phyloP scores from a whole-genome alignment of 225 moss, liverwort and hornwort species.

The Polytrichum formosum region DNA sequence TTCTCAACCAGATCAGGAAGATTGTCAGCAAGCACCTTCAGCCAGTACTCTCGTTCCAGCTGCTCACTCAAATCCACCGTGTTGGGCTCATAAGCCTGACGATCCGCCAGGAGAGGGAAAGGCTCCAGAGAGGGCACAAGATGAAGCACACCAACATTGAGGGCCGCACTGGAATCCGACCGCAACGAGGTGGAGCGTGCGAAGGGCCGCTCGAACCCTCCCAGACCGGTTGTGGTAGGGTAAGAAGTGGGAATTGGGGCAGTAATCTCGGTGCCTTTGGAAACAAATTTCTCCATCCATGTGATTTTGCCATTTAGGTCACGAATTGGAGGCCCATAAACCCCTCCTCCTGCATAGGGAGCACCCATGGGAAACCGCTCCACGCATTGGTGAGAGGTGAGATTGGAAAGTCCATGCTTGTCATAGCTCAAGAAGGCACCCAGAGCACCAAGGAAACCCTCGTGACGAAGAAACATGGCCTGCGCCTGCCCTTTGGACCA shows the following conservation, averaged over 20 bases:
- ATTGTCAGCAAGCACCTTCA: slow-evolving; percentile 64
- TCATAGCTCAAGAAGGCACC: slow-evolving; percentile 96
- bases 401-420: slow-evolving; percentile 75
- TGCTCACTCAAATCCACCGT: slow-evolving; percentile 80
- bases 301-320: slow-evolving; percentile 97
- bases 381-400: slow-evolving; percentile 85
- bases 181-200: slow-evolving; percentile 58
- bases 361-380: slow-evolving; percentile 99
- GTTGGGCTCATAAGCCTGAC: slow-evolving; percentile 77
- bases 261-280: slow-evolving; percentile 74
- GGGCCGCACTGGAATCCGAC: slow-evolving; percentile 83
- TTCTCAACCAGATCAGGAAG: slow-evolving; percentile 95
- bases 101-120: slow-evolving; percentile 84
- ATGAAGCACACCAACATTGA: slow-evolving; percentile 96
- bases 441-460: slow-evolving; percentile 87
- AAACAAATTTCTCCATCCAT: slow-evolving; percentile 98
- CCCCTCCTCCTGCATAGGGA: slow-evolving; percentile 81
- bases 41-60: slow-evolving; percentile 89
- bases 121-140: slow-evolving; percentile 89
- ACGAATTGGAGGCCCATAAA: slow-evolving; percentile 82
- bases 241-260: slow-evolving; percentile 76
- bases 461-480: slow-evolving; percentile 97
- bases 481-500: slow-evolving; percentile 97
- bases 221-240: slow-evolving; percentile 77
- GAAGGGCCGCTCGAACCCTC: slow-evolving; percentile 83